Evolutionary conservation across 805 yeast genomes (phyloP).

Genomic region (Suhomyces sp.): DNA sequence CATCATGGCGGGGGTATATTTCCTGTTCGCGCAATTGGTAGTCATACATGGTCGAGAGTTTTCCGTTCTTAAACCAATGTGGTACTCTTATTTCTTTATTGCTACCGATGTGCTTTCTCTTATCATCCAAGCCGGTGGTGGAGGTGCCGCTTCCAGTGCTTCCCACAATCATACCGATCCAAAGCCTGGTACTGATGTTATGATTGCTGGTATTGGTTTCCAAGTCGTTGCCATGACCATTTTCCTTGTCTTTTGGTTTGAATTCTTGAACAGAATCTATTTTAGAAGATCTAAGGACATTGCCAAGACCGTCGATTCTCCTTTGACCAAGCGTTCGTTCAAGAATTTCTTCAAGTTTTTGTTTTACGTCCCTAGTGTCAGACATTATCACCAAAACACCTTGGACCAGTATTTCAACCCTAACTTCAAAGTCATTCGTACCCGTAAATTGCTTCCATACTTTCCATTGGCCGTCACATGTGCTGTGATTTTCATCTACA

Average conservation of each 20-base stretch:
- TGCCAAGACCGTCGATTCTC: constrained; percentile 6
- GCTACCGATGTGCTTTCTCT: constrained; percentile 37
- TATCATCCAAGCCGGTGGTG: constrained; percentile 43
- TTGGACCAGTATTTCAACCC: constrained; percentile 34
- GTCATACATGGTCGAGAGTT: constrained; percentile 38
- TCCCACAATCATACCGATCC: constrained; percentile 21
- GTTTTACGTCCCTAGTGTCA: constrained; percentile 24
- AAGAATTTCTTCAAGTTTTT: constrained; percentile 29
- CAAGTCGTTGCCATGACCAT: constrained; percentile 42
- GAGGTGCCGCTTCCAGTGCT: constrained; percentile 32
- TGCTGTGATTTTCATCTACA: constrained; percentile 34
- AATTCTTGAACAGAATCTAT: constrained; percentile 31
- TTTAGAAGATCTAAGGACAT: constrained; percentile 24
- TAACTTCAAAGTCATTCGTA: constrained; percentile 23
- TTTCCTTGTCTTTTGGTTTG: constrained; percentile 36
- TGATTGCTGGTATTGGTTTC: constrained; percentile 39
- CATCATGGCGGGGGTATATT: constrained; percentile 44
- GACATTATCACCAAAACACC: constrained; percentile 18
- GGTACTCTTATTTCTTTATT: constrained; percentile 44
- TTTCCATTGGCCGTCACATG: constrained; percentile 35
- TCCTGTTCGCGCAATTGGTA: constrained; percentile 40
- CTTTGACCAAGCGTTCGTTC: constrained; percentile 20
- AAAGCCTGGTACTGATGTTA: constrained; percentile 33
- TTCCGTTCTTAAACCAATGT: constrained; percentile 40
- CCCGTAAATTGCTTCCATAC: constrained; percentile 26